phyloP scores from a whole-genome alignment of 2,329 filamentous ascomycete species.

The Neophaeococcomyces aloes region DNA sequence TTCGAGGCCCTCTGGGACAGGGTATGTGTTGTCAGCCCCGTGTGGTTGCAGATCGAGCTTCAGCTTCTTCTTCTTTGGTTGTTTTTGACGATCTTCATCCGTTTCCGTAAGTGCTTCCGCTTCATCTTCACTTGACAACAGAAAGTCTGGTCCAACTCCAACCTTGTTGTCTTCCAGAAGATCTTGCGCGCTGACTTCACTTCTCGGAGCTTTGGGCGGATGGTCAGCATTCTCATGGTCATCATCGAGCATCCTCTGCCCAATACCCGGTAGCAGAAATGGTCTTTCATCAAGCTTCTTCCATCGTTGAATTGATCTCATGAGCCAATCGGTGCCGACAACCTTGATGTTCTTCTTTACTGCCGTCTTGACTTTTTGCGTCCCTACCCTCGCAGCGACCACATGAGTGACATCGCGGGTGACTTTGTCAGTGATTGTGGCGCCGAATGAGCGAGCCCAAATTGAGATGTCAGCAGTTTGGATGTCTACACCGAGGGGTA shows the following conservation, averaged over 20 bases:
- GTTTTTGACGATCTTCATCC: slow-evolving; percentile 17
- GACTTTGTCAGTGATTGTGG: slow-evolving; percentile 41
- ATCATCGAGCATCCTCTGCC: slow-evolving; percentile 28
- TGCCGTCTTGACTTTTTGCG: slow-evolving; percentile 82
- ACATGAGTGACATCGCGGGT: slow-evolving; percentile 40
- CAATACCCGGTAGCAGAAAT: slow-evolving; percentile 61
- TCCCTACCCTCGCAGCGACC: slow-evolving; percentile 54
- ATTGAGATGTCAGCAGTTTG: slow-evolving; percentile 75
- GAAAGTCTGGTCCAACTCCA: slow-evolving; percentile 12
- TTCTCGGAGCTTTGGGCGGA: slow-evolving; percentile 26
- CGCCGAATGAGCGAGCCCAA: slow-evolving; percentile 80
- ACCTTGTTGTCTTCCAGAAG: slow-evolving; percentile 12
- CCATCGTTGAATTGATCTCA: slow-evolving; percentile 78
- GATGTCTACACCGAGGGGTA: slow-evolving; percentile 70
- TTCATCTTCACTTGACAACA: slow-evolving; percentile 37
- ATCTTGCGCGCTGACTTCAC: slow-evolving; percentile 16
- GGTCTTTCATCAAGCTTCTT: slow-evolving; percentile 64
- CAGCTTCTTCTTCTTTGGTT: slow-evolving; percentile 16
- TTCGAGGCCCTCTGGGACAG: slow-evolving; percentile 40
- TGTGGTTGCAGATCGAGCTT: slow-evolving; percentile 27
- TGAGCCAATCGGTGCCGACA: slow-evolving; percentile 82
- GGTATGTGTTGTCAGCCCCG: slow-evolving; percentile 38
- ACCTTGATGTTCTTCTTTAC: slow-evolving; percentile 77
- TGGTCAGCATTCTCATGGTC: slow-evolving; percentile 29
- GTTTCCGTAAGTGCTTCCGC: slow-evolving; percentile 26